Conservation (phyloP, 805 yeast genomes). For the Candida maris region DNA sequence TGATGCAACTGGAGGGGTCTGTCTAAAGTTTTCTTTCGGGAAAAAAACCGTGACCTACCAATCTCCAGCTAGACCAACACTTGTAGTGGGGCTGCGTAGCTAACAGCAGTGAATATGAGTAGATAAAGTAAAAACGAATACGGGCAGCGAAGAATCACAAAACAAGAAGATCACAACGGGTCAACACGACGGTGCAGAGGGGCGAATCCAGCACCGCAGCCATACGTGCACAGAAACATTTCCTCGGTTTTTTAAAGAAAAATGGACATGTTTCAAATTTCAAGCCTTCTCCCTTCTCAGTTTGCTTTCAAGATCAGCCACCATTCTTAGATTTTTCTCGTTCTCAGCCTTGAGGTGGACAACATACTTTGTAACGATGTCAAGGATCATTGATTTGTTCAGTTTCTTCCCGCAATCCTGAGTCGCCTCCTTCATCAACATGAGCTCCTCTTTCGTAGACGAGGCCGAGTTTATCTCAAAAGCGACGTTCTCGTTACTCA, state of each 20-base stretch:
- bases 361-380: conserved; percentile 63
- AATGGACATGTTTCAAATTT: not conserved
- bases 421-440: conserved; percentile 6
- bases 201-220: not conserved
- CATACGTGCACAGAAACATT: not conserved
- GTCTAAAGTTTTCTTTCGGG: too few relatives aligned
- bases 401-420: conserved; percentile 36
- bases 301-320: conserved; percentile 26
- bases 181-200: not conserved
- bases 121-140: too few relatives aligned
- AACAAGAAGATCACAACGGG: too few relatives aligned
- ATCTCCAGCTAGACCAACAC: too few relatives aligned
- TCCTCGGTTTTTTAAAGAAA: too few relatives aligned
- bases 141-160: too few relatives aligned
- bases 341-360: conserved; percentile 50
- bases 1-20: too few relatives aligned
- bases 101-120: too few relatives aligned
- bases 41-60: too few relatives aligned
- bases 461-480: conserved; percentile 47
- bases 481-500: conserved; percentile 58
- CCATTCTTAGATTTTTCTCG: conserved; percentile 21
- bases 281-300: conserved; percentile 13
- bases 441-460: conserved; percentile 3
- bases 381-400: conserved; percentile 65
- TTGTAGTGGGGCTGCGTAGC: too few relatives aligned